Base-by-base conservation (phyloP, 805 yeast species). In the Lachancea nothofagi region DNA sequence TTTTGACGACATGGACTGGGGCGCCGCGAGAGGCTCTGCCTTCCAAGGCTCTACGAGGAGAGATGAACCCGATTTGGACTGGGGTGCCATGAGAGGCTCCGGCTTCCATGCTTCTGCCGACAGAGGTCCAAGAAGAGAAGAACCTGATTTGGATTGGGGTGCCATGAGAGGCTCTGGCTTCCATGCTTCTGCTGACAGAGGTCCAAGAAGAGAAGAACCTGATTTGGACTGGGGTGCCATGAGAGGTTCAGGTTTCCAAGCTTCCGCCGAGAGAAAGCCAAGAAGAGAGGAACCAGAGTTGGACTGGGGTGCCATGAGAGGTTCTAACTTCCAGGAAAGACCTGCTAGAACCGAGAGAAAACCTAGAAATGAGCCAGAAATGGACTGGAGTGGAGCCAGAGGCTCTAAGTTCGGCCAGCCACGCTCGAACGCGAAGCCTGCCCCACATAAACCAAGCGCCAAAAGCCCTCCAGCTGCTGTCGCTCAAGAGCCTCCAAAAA, bases 71-170 rank as follows among this genome's bases (percentile, higher is more conserved):
- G 56, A 50, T 49, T 52, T 47, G 62, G 61, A 28, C 61, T 42
- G 63, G 50, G 48, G 44, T 10, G 36, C 25, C 15, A 38, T 38
- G 22, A 51, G 69, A 46, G 62, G 62, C 15, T 43, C 46, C 25
- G 42, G 39, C 28, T 43, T 42, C 62, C 52, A 54, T 47, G 65
- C 50, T 17, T 33, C 46, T 29, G 65, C 61, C 29, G 62, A 62
- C 33, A 45, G 52, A 50, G 45, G 46, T 44, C 52, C 49, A 42
- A 46, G 49, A 46, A 49, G 56, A 41, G 75, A 70, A 50, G 79
- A 71, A 52, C 75, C 77, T 33, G 75, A 76, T 23, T 62, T 78
- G 39, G 86, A 82, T 61, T 79, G 86, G 80, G 65, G 70, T 46
- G 53, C 60, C 37, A 70, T 65, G 41, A 68, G 73, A 66, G 67